Percentiles rank a stretch among this genome's conserved stretches.
phyloP scores from a whole-genome alignment of 192 early-diverging fungal species.

The Entophlyctis luteolus region DNA sequence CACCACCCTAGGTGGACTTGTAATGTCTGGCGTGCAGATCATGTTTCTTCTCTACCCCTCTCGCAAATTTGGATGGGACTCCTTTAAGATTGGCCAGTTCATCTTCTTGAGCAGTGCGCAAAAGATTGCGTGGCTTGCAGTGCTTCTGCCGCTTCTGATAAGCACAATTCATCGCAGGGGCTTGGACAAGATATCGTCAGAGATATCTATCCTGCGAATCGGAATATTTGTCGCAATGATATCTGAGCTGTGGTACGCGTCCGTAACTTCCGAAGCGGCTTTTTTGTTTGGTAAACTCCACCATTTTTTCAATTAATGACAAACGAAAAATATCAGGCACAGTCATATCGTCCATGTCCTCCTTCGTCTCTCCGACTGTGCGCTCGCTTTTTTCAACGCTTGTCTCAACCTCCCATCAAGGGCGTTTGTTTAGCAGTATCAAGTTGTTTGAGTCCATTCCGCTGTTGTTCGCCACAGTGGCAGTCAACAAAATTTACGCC shows the following conservation, averaged over 20 bases:
- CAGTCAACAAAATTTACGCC: not conserved
- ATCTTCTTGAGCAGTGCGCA: not conserved
- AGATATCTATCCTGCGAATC: not conserved
- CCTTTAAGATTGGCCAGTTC: not conserved
- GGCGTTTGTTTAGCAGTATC: not conserved
- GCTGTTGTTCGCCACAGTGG: conserved; percentile 7
- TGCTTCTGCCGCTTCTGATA: not conserved
- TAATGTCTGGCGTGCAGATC: not conserved
- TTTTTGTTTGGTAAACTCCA: not conserved
- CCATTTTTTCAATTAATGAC: too few species aligned
- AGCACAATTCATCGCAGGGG: not conserved
- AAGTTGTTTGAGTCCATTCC: not conserved
- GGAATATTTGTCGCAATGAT: not conserved
- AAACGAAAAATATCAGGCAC: too few species aligned
- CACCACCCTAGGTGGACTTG: not conserved
- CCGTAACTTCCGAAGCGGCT: not conserved
- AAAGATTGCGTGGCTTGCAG: not conserved
- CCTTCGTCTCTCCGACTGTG: not conserved
- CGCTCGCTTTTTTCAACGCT: not conserved
- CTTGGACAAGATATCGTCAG: not conserved
- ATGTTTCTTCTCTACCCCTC: conserved; percentile 14
- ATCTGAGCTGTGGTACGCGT: not conserved
- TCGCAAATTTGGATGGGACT: conserved; percentile 3
- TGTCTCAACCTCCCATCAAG: conserved; percentile 2
- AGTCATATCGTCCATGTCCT: too few species aligned